Conservation (phyloP, 2,329 filamentous ascomycete genomes). For the Alternaria ventricosa region DNA sequence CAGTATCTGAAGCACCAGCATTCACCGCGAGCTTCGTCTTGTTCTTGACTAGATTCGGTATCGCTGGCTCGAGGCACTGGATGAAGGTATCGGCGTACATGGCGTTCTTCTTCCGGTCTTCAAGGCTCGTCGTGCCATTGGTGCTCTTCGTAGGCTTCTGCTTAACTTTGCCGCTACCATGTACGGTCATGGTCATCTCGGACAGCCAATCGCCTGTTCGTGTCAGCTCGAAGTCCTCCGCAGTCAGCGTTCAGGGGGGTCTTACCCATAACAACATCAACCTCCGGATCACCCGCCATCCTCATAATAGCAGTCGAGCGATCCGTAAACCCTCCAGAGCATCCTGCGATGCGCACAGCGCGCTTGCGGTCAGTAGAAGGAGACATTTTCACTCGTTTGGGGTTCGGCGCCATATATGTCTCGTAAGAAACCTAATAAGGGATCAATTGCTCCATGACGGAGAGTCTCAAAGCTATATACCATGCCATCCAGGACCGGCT, state of each 20-base stretch:
- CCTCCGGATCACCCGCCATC: constrained; percentile 36
- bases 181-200: constrained; percentile 39
- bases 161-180: constrained; percentile 43
- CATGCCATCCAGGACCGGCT: background rate
- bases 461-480: constrained; percentile 19
- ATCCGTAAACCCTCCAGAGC: constrained; percentile 51
- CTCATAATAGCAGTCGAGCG: constrained; percentile 45
- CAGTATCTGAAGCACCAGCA: constrained; percentile 61
- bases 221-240: background rate
- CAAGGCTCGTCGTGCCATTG: constrained; percentile 50
- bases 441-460: background rate
- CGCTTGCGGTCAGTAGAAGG: constrained; percentile 26
- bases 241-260: background rate
- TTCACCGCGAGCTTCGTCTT: constrained; percentile 58
- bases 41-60: constrained; percentile 25
- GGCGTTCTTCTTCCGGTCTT: constrained; percentile 32
- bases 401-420: background rate
- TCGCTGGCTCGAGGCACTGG: constrained; percentile 50
- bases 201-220: constrained; percentile 34
- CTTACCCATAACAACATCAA: constrained; percentile 35
- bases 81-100: constrained; percentile 54
- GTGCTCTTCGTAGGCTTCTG: constrained; percentile 29
- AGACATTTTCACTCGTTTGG: constrained; percentile 18
- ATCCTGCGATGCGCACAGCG: constrained; percentile 41
- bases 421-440: background rate